Evolutionary conservation across 108 stramenopile genomes (phyloP), one percentile per base, ranked within the genome.

Genomic region (Pseudonitzschia delicatissima): DNA sequence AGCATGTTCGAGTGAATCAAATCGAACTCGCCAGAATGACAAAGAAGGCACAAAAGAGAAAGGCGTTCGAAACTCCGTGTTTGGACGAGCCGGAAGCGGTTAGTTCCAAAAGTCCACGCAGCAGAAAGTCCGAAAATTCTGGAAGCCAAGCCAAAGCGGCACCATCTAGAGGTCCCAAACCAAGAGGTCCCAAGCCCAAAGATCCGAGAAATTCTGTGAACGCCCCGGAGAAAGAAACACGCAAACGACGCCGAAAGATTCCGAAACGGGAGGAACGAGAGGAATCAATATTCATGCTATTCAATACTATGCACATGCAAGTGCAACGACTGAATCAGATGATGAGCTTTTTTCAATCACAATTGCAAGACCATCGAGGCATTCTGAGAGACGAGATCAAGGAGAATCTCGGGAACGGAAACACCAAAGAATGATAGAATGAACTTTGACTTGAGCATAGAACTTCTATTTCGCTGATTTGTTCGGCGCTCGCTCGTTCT

Each of bases 331-430:
- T 55, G 5, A 33, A 33, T 33, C 53, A 55, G 31, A 55, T 55
- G 53, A 55, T 55, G 53, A 55, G 12, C 12, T 33, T 33, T 5
- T 55, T 33, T 17, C 31, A 33, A 18, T 28, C 53, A 12, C 53
- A 55, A 33, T 11, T 55, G 53, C 53, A 27, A 13, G 53, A 33
- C 17, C 53, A 55, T 33, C 29, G 53, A 3, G 26, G n/a, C 31
- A 55, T 55, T 15, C n/a, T 55, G 53, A 55, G 32, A 55, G 53
- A 55, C 9, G 53, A 55, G 53, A 33, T 55, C 8, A 55, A 7
- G 48, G 48, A 49, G 20, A 20, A 17, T 49, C n/a, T 23, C 7
- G 11, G 7, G 48, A 17, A 49, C 7, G 48, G 37, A 39, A 11
- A 39, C n/a, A n/a, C n/a, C n/a, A n/a, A n/a, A n/a, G n/a, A n/a